Percentiles rank a stretch among this genome's conserved stretches.
These are phyloP conservation scores for Stephania japonica DNA, from an alignment of 164 flowering plant genomes.

Conservation along the genomic window DNA sequence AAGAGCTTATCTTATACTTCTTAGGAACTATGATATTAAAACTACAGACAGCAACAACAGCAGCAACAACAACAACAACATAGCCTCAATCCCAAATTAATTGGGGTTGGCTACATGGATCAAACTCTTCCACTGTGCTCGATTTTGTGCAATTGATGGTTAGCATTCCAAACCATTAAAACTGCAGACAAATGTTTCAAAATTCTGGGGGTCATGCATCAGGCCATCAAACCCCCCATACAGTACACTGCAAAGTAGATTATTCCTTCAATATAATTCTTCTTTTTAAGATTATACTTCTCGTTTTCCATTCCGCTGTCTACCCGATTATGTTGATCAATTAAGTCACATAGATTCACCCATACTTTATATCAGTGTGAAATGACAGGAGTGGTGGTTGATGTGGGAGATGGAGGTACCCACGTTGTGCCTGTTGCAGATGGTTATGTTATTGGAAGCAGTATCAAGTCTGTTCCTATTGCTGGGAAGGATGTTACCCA, in stretches of 20 bases:
- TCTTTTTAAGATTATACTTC: background rate
- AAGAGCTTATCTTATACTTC: background rate
- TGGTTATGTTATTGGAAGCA: slow-evolving; percentile 97
- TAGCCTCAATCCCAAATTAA: no score
- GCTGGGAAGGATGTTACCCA: slow-evolving; percentile 92
- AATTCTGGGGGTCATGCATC: background rate
- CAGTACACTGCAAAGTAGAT: background rate
- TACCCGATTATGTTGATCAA: background rate
- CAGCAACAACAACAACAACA: no score
- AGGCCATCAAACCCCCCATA: background rate
- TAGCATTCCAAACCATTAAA: no score
- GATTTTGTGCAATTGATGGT: no score
- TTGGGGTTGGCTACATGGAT: no score
- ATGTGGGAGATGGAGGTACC: slow-evolving; percentile 94
- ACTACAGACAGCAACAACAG: no score
- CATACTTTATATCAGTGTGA: slow-evolving; percentile 65
- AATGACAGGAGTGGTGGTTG: slow-evolving; percentile 99
- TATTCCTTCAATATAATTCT: background rate
- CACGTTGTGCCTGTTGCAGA: slow-evolving; percentile 97
- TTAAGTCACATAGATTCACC: slow-evolving; percentile 26
- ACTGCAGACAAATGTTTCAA: background rate
- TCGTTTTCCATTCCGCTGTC: background rate
- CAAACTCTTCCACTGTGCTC: no score
- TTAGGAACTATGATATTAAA: background rate
- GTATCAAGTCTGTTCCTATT: slow-evolving; percentile 88